Evolutionary conservation across 352 stramenopile genomes (phyloP), one percentile per base, ranked within the genome.

Genomic region (Phytophthora pinifolia): DNA sequence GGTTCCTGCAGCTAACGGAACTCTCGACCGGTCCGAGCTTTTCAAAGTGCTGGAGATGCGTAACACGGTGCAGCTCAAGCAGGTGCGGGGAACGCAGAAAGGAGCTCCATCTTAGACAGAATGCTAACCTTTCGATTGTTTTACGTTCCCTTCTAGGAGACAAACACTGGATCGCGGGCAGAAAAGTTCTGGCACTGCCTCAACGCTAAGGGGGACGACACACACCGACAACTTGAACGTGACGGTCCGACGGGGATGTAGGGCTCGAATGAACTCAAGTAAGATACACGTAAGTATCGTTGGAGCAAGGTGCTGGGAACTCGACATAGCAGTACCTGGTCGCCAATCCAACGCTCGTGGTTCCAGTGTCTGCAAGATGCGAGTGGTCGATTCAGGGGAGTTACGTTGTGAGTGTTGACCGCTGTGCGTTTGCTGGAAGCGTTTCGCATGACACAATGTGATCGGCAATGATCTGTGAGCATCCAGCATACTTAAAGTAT

Each of bases 41-140:
- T 74, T 90, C 50, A 85, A 83, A 46, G 67, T 87, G 27, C 64
- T 90, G 20, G 74, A 86, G 55, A 82, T 82, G 66, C 76, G 77
- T 10, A 79, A 69, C 37, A 73, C 66, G 32, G 70, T 86, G 29
- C 63, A 85, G 33, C 56, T 87, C 18, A 62, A 80, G 27, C 66
- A 83, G 66, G 74, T 84, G 17, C 6, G 46, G 31, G n/a, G 13
- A n/a, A 8, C 17, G 22, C 22, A 27, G 22, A 27, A 27, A 27
- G 9, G 14, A 4, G 22, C 2, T 4, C 14, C 6, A 25, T 52
- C 8, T 25, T 9, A 10, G 18, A 5, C 34, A 27, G 22, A 5
- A 2, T 4, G 22, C 22, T 27, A 27, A 27, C 22, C 22, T 6
- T 27, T 27, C 0, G 22, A 0, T 27, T 27, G 31, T 27, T 42